Percentiles rank a stretch among this genome's conserved stretches.
phyloP scores from a whole-genome alignment of 1,284 basidiomycete genomes.

The Moesziomyces sp. region DNA sequence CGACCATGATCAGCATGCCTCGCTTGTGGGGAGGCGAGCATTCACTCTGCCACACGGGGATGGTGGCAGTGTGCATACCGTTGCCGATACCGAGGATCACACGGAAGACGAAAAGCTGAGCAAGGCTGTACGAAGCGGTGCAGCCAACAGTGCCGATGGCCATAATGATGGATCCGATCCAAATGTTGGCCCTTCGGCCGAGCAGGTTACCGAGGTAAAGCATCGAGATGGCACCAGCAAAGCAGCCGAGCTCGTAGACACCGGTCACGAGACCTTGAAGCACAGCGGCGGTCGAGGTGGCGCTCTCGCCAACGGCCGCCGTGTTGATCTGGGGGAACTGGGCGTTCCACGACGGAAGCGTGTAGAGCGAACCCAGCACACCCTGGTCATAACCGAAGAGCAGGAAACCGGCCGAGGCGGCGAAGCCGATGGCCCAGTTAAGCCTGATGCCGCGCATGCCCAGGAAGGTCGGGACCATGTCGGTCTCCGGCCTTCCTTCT shows the following conservation, averaged over 20 bases:
- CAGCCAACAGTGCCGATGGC: conserved; percentile 56
- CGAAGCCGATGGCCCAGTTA: conserved; percentile 59
- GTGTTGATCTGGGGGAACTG: conserved; percentile 62
- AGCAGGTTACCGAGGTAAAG: conserved; percentile 60
- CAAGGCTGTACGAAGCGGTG: conserved; percentile 50
- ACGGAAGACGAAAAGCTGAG: conserved; percentile 61
- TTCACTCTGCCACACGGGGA: conserved; percentile 65
- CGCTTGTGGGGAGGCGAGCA: conserved; percentile 64
- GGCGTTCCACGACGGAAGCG: conserved; percentile 53
- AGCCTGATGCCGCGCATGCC: conserved; percentile 53
- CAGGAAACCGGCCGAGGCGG: conserved; percentile 64
- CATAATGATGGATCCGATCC: conserved; percentile 64
- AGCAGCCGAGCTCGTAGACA: conserved; percentile 65
- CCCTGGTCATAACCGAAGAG: conserved; percentile 66
- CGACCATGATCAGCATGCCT: conserved; percentile 66
- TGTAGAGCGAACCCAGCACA: conserved; percentile 64
- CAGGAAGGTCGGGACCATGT: conserved; percentile 51
- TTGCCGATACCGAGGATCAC: conserved; percentile 64
- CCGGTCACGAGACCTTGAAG: conserved; percentile 62
- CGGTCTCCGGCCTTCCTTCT: conserved; percentile 41
- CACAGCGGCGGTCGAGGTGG: conserved; percentile 44
- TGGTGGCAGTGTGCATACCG: conserved; percentile 67
- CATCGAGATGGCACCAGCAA: conserved; percentile 62
- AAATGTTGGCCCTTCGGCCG: conserved; percentile 62
- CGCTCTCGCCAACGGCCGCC: not conserved